A percentile compares a stretch with the other conserved stretches of the same genome.
phyloP scores from a whole-genome alignment of 352 stramenopile species.

The Globisporangium apiculatum region DNA sequence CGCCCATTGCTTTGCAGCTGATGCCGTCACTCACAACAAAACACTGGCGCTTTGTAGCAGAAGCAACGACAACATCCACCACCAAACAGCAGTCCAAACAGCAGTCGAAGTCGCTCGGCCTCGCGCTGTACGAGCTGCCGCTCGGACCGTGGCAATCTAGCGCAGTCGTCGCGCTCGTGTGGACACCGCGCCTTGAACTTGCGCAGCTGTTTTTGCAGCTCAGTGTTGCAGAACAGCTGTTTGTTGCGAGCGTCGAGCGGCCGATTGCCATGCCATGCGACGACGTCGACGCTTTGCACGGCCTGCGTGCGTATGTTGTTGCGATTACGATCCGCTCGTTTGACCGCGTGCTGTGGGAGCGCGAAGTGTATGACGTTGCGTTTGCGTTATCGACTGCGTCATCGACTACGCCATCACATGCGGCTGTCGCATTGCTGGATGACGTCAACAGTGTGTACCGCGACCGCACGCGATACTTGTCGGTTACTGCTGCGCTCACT shows the following conservation, averaged over 20 bases:
- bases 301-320: slow-evolving; percentile 39
- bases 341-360: slow-evolving; percentile 39
- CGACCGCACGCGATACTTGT: slow-evolving; percentile 32
- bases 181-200: slow-evolving; percentile 33
- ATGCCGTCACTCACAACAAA: slow-evolving; percentile 11
- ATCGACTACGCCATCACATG: background rate
- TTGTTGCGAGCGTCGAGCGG: slow-evolving; percentile 22
- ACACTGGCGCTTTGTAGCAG: slow-evolving; percentile 29
- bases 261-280: slow-evolving; percentile 20
- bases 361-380: slow-evolving; percentile 38
- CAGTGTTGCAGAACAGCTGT: slow-evolving; percentile 37
- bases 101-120: slow-evolving; percentile 12
- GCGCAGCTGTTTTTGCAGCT: slow-evolving; percentile 40
- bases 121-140: slow-evolving; percentile 45
- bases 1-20: slow-evolving; percentile 9
- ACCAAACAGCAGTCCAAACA: slow-evolving; percentile 12
- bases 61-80: slow-evolving; percentile 20
- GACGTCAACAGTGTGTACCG: slow-evolving; percentile 20
- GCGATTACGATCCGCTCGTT: slow-evolving; percentile 40
- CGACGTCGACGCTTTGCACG: slow-evolving; percentile 35
- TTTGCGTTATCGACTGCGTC: slow-evolving; percentile 9
- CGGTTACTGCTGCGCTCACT: slow-evolving; percentile 6
- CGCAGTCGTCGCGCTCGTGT: slow-evolving; percentile 44
- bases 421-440: slow-evolving; percentile 26
- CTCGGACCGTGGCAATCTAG: slow-evolving; percentile 31